Conservation (phyloP, 2,329 filamentous ascomycete genomes). For the Fusarium xyrophilum region DNA sequence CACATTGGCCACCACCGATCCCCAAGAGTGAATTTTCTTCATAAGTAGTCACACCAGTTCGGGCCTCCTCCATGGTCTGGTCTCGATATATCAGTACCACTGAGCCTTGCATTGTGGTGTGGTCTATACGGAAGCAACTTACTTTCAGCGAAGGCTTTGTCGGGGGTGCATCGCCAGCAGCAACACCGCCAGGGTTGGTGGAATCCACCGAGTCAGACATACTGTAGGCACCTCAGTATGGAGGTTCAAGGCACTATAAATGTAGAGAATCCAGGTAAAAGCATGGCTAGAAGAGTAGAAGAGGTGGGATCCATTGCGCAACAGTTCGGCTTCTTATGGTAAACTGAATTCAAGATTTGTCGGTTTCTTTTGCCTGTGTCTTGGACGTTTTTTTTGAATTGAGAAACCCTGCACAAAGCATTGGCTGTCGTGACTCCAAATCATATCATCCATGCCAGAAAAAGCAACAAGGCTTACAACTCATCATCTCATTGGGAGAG, state of each 20-base stretch:
- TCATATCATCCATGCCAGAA: background rate
- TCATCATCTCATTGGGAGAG: background rate
- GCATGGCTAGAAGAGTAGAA: fast-evolving
- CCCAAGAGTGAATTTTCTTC: no score
- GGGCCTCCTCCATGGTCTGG: fast-evolving
- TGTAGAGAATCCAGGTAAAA: fast-evolving
- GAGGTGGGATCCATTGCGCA: no score
- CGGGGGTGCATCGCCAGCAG: no score
- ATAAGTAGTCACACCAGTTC: no score
- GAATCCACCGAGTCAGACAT: background rate
- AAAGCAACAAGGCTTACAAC: background rate
- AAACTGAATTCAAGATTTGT: background rate
- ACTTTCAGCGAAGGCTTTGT: background rate
- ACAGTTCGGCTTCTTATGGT: background rate
- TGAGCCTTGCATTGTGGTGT: fast-evolving
- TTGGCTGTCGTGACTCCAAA: background rate
- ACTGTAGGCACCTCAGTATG: fast-evolving
- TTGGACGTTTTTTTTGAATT: background rate
- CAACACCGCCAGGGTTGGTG: fast-evolving
- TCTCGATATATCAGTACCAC: fast-evolving
- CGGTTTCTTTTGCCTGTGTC: background rate
- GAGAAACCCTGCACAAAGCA: background rate
- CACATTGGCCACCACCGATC: no score
- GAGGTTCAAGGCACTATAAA: fast-evolving
- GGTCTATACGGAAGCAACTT: fast-evolving